These are phyloP conservation scores for Pseudozyma pruni DNA, from an alignment of 1,284 basidiomycete genomes.

Conservation along the genomic window DNA sequence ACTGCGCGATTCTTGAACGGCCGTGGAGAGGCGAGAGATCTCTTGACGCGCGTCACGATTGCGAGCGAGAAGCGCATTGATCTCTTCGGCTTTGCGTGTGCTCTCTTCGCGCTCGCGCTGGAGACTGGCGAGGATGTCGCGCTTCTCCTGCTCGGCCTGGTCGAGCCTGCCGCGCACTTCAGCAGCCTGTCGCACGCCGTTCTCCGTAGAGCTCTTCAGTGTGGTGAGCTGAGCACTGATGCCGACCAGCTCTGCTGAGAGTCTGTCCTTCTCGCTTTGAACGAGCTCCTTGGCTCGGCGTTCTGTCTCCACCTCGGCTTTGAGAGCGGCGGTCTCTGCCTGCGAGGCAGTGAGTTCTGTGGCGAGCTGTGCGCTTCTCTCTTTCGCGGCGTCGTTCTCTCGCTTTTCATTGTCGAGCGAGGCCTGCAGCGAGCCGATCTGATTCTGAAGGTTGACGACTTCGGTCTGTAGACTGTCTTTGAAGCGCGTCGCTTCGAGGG, in stretches of 20 bases:
- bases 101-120: conserved; percentile 61
- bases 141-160: conserved; percentile 62
- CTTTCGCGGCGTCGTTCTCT: conserved; percentile 38
- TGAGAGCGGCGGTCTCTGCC: conserved; percentile 33
- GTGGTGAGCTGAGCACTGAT: conserved; percentile 44
- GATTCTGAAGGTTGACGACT: conserved; percentile 36
- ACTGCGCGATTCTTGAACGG: conserved; percentile 55
- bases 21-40: conserved; percentile 49
- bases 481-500: conserved; percentile 21
- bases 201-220: conserved; percentile 43
- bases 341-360: conserved; percentile 37
- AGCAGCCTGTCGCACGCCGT: conserved; percentile 43
- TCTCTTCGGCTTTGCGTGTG: conserved; percentile 58
- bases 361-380: conserved; percentile 19
- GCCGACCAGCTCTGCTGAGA: conserved; percentile 49
- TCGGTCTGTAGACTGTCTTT: conserved; percentile 41
- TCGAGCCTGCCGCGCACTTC: conserved; percentile 49
- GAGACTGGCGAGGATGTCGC: conserved; percentile 59
- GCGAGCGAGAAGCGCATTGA: conserved; percentile 43
- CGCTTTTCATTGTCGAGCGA: conserved; percentile 42
- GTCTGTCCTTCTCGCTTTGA: conserved; percentile 35
- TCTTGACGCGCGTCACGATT: conserved; percentile 57
- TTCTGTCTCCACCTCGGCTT: conserved; percentile 36
- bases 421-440: conserved; percentile 31
- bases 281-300: conserved; percentile 45